phyloP scores from a whole-genome alignment of 2,329 filamentous ascomycete species.

The Penicillium sclerotiorum region DNA sequence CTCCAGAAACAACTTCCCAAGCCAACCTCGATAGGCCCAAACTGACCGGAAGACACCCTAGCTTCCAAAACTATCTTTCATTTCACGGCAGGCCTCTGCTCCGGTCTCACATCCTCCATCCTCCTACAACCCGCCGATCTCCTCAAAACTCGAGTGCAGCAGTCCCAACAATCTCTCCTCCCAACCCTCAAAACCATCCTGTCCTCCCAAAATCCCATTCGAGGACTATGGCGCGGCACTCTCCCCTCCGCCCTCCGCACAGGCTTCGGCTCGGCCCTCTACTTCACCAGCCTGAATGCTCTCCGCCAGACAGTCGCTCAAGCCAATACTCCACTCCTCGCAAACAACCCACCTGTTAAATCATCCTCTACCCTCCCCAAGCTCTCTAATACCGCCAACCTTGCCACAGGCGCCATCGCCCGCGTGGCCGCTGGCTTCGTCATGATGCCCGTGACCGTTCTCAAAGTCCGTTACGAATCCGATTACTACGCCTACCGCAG shows the following conservation, averaged over 20 bases:
- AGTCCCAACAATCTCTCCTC: slow-evolving; percentile 71
- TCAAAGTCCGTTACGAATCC: slow-evolving; percentile 95
- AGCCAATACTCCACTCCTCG: slow-evolving; percentile 43
- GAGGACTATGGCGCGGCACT: slow-evolving; percentile 87
- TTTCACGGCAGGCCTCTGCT: slow-evolving; percentile 84
- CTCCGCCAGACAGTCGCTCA: slow-evolving; percentile 69
- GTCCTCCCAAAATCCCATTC: slow-evolving; percentile 65
- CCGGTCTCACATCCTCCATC: slow-evolving; percentile 83
- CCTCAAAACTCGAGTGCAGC: slow-evolving; percentile 93
- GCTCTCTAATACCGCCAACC: slow-evolving; percentile 80
- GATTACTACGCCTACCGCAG: slow-evolving; percentile 82
- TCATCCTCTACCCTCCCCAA: slow-evolving; percentile 76
- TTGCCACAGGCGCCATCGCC: slow-evolving; percentile 80
- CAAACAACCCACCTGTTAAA: slow-evolving; percentile 29
- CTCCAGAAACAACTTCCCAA: slow-evolving; percentile 1
- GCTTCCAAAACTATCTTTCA: slow-evolving; percentile 65
- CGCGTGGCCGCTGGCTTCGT: slow-evolving; percentile 84
- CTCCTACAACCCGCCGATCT: slow-evolving; percentile 94
- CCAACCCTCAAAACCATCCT: slow-evolving; percentile 71
- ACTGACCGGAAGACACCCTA: slow-evolving; percentile 14
- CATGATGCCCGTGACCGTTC: slow-evolving; percentile 93
- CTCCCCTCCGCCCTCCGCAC: slow-evolving; percentile 91
- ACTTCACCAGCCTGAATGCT: slow-evolving; percentile 86
- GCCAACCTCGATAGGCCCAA: neutral
- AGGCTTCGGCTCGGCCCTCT: slow-evolving; percentile 88